Base-by-base conservation (phyloP, 495 filamentous ascomycete genomes). In the Bryoglossum gracile region DNA sequence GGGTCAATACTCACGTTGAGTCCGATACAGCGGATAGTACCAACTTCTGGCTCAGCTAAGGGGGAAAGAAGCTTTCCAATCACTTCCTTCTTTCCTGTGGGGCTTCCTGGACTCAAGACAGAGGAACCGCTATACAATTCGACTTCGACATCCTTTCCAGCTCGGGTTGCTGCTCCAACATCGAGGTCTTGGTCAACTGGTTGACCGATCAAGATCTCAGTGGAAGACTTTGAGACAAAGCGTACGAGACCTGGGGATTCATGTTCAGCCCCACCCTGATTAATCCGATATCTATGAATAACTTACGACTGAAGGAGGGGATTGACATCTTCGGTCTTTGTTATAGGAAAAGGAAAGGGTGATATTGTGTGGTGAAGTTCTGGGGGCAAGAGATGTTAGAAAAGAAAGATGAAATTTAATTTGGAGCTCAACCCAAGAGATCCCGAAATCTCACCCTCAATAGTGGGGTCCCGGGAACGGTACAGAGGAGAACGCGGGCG, bases 11-110 rank as follows among this genome's bases (percentile, higher is more conserved):
- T 50, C 43, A 77, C 76, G 46, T 72, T 71, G 33, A 73, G 50
- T 2, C 70, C 64, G 41, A 71, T 72, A 51, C 70, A 71, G 9
- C 67, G 58, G 28, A 74, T 70, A 6, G 65, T 68, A 6, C 66
- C 68, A n/a, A 68, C 66, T 53, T 74, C 68, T 9, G 46, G 54
- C 46, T 69, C 61, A 1, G 75, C 62, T 22, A 81, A 46, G 5
- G 78, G 78, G 0, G 78, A 77, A 13, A 82, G 67, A n/a, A 82
- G 61, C 0, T 65, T 73, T 32, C 57, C 63, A 53, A 81, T 74
- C 17, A 59, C 64, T 53, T 75, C 76, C 2, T 66, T 73, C 46
- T 63, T 50, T 3, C 61, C 69, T 2, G 75, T 80, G 8, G 65
- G 65, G 32, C 67, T 51, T 0, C 78, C 79, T 0, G 73, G 67